Evolutionary conservation across 73 alveolate species (phyloP).

Genomic region (Blepharisma japonicum): DNA sequence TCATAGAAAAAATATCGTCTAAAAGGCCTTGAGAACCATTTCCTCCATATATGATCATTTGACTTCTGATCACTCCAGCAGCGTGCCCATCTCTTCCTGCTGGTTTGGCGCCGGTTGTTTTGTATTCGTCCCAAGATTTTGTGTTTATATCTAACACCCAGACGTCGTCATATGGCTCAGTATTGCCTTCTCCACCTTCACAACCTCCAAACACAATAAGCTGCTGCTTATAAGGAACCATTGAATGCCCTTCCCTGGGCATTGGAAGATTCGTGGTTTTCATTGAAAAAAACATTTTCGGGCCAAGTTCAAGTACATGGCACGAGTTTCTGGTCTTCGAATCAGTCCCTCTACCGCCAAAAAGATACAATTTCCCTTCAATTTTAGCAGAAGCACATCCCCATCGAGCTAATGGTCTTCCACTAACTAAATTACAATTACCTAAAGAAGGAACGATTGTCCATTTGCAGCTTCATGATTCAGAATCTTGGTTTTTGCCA

Average conservation of each 20-base stretch:
- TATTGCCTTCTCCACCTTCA: not conserved
- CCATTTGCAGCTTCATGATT: not conserved
- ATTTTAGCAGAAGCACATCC: not conserved
- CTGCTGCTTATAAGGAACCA: not conserved
- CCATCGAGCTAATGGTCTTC: constrained; percentile 14
- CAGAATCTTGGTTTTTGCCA: not conserved
- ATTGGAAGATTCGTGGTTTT: not conserved
- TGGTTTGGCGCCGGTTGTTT: not conserved
- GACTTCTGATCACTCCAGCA: not conserved
- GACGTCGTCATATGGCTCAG: not conserved
- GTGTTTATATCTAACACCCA: constrained; percentile 5
- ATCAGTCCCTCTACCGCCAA: not conserved
- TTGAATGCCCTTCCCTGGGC: constrained; percentile 1
- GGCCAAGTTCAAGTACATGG: not conserved
- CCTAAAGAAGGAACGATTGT: not conserved
- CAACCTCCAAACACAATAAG: not conserved
- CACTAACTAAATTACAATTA: not conserved
- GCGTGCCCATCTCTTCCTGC: not conserved
- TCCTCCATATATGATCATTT: not conserved
- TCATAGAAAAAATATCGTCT: not conserved
- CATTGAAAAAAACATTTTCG: not conserved
- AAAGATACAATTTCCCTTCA: not conserved
- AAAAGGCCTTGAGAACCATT: not conserved
- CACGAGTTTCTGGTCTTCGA: not conserved
- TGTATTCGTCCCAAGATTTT: not conserved